Percentiles rank a stretch among this genome's conserved stretches.
phyloP scores from a whole-genome alignment of 106 monocot genomes.

The Phalaenopsis equestris region DNA sequence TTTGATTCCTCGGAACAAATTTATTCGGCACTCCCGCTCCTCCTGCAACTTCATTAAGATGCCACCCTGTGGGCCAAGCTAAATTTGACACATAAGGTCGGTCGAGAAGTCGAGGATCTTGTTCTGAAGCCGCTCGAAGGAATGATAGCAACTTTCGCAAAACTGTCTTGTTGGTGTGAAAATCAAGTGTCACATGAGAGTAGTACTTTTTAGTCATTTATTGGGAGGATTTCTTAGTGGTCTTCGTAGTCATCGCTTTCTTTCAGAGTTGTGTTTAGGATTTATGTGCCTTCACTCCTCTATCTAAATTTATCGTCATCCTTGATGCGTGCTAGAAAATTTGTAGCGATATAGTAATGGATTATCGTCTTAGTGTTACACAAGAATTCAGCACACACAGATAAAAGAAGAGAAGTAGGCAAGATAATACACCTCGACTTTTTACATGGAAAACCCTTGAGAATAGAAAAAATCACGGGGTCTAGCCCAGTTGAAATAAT shows the following conservation, averaged over 20 bases:
- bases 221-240: constrained; percentile 22
- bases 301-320: not conserved
- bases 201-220: constrained; percentile 25
- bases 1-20: constrained; percentile 19
- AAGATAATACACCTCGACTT: too few species aligned
- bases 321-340: too few species aligned
- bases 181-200: constrained; percentile 28
- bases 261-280: not conserved
- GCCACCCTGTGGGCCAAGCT: constrained; percentile 21
- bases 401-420: too few species aligned
- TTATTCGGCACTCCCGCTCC: constrained; percentile 24
- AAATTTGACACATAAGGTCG: constrained; percentile 24
- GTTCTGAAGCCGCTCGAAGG: constrained; percentile 27
- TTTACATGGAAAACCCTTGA: too few species aligned
- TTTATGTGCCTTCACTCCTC: not conserved
- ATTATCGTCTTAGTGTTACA: too few species aligned
- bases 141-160: constrained; percentile 26
- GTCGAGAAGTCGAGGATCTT: constrained; percentile 30
- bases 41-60: constrained; percentile 28
- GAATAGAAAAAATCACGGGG: too few species aligned
- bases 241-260: constrained; percentile 20
- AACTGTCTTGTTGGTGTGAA: constrained; percentile 32
- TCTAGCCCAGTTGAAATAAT: too few species aligned
- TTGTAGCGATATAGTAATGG: too few species aligned
- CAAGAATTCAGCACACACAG: too few species aligned